Percentiles rank a stretch among this genome's conserved stretches.
These are phyloP conservation scores for Lichenothelia convexa DNA, from an alignment of 495 filamentous ascomycete species.

Conservation along the genomic window DNA sequence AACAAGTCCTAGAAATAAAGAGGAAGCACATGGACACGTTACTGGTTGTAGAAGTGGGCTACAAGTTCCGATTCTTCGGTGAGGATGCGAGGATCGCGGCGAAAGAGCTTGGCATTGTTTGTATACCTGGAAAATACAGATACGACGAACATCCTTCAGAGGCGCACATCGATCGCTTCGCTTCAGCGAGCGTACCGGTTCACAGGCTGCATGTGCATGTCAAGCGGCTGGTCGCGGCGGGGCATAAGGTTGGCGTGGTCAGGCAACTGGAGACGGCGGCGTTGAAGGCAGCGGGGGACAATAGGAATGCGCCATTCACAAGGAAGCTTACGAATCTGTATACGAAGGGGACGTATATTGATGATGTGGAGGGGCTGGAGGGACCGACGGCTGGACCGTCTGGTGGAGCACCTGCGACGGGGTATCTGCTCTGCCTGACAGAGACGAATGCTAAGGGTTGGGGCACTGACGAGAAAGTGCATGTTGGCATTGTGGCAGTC, in stretches of 20 bases:
- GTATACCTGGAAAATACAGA: slow-evolving; percentile 85
- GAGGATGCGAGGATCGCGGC: slow-evolving; percentile 83
- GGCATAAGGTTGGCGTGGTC: slow-evolving; percentile 91
- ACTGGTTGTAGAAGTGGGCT: slow-evolving; percentile 84
- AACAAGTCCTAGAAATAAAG: slow-evolving; percentile 87
- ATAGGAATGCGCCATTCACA: slow-evolving; percentile 79
- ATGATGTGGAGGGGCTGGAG: slow-evolving; percentile 74
- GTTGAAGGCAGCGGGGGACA: slow-evolving; percentile 88
- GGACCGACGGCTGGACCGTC: slow-evolving; percentile 20
- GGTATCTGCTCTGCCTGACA: slow-evolving; percentile 84
- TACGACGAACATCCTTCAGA: slow-evolving; percentile 95
- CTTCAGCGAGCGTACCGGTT: slow-evolving; percentile 86
- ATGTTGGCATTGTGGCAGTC: slow-evolving; percentile 84
- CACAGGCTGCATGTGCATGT: slow-evolving; percentile 88
- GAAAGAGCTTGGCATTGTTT: slow-evolving; percentile 86
- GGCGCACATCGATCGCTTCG: slow-evolving; percentile 81
- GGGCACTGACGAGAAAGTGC: slow-evolving; percentile 83
- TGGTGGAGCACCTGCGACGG: slow-evolving; percentile 52
- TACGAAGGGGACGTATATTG: slow-evolving; percentile 95
- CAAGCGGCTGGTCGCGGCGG: slow-evolving; percentile 78
- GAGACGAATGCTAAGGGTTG: slow-evolving; percentile 70
- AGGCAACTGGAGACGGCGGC: slow-evolving; percentile 97
- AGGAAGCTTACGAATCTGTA: slow-evolving; percentile 92
- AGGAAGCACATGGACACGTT: slow-evolving; percentile 75
- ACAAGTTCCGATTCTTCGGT: slow-evolving; percentile 97